Evolutionary conservation across 2,329 filamentous ascomycete species (phyloP).

Genomic region (Fusarium anguioides): DNA sequence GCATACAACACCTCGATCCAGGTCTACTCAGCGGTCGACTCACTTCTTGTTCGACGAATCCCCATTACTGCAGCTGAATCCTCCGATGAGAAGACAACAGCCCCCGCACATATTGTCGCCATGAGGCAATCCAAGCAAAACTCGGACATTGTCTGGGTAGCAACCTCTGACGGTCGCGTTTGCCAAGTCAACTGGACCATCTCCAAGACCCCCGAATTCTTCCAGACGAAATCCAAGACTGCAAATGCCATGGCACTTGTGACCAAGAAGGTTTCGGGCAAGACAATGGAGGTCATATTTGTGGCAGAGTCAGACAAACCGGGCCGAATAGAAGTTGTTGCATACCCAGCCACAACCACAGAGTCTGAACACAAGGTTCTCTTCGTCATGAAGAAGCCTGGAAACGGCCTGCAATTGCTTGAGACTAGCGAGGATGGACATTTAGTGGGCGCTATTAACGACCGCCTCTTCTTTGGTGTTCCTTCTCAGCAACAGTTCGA

Average conservation of each 20-base stretch:
- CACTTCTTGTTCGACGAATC: conserved; percentile 81
- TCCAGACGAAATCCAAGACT: conserved; percentile 56
- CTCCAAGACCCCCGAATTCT: conserved; percentile 54
- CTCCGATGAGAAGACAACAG: conserved; percentile 39
- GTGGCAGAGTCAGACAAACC: conserved; percentile 57
- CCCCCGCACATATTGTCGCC: conserved; percentile 53
- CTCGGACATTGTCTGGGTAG: conserved; percentile 67
- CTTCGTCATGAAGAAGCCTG: conserved; percentile 52
- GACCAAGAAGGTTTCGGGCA: conserved; percentile 50
- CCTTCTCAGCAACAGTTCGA: conserved; percentile 38
- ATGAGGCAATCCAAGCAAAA: conserved; percentile 54
- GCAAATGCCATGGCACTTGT: conserved; percentile 60
- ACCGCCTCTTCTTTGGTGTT: conserved; percentile 52
- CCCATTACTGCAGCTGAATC: conserved; percentile 55
- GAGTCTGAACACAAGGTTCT: conserved; percentile 50
- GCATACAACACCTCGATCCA: conserved; percentile 80
- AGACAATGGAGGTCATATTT: conserved; percentile 58
- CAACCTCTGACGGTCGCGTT: conserved; percentile 66
- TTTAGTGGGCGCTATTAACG: conserved; percentile 58
- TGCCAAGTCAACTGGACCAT: conserved; percentile 70
- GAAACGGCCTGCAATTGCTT: conserved; percentile 55
- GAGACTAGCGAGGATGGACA: conserved; percentile 65
- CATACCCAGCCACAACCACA: conserved; percentile 55
- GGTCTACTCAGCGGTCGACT: conserved; percentile 84
- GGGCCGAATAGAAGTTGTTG: conserved; percentile 54